Evolutionary conservation across 2,329 filamentous ascomycete species (phyloP).

Genomic region (Claviceps quebecensis): DNA sequence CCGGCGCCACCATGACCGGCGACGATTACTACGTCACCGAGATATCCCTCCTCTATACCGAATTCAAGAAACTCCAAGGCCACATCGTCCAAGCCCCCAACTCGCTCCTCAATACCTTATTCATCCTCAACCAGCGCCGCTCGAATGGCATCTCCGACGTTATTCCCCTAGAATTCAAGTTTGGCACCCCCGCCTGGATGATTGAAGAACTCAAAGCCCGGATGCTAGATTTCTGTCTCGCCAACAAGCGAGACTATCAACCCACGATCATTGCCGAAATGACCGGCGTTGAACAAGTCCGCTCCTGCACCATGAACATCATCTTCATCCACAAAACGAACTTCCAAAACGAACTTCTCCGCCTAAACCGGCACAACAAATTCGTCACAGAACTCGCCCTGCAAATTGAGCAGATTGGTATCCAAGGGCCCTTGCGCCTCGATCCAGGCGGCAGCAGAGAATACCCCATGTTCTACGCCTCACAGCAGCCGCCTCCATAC

Average conservation of each 20-base stretch:
- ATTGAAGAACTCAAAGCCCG: slow-evolving; percentile 70
- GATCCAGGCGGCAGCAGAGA: slow-evolving; percentile 56
- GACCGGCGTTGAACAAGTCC: slow-evolving; percentile 64
- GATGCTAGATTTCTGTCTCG: slow-evolving; percentile 68
- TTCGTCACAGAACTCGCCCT: slow-evolving; percentile 88
- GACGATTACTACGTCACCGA: slow-evolving; percentile 97
- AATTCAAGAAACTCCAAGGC: slow-evolving; percentile 98
- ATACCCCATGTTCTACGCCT: slow-evolving; percentile 46
- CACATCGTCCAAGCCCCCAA: slow-evolving; percentile 94
- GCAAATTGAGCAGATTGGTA: slow-evolving; percentile 68
- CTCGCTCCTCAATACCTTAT: slow-evolving; percentile 80
- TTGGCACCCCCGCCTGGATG: slow-evolving; percentile 69
- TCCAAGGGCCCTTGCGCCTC: slow-evolving; percentile 55
- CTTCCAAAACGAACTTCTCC: slow-evolving; percentile 87
- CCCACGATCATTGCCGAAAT: slow-evolving; percentile 77
- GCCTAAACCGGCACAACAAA: slow-evolving; percentile 81
- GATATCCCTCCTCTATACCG: slow-evolving; percentile 83
- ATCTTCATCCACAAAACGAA: slow-evolving; percentile 97
- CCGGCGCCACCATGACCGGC: slow-evolving; percentile 60
- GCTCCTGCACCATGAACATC: slow-evolving; percentile 77
- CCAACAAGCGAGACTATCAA: slow-evolving; percentile 83
- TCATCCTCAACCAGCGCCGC: slow-evolving; percentile 88
- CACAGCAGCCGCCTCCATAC: slow-evolving; percentile 18
- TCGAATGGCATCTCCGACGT: slow-evolving; percentile 81
- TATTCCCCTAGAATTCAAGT: slow-evolving; percentile 71